Conservation (phyloP, 768 basidiomycete genomes). For the Leucocoprinus sp. region DNA sequence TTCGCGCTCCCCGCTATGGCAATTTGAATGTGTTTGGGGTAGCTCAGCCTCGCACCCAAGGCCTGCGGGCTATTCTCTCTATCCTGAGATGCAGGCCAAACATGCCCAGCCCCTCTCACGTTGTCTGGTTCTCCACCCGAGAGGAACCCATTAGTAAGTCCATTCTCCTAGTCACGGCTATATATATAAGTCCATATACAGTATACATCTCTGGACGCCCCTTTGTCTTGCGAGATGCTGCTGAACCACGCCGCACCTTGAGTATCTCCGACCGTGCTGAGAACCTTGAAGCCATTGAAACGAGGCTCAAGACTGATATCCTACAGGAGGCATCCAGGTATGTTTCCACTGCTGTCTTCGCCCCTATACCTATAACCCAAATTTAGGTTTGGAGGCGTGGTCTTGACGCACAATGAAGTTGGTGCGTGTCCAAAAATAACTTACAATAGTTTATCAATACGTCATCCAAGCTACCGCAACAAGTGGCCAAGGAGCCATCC, state of each 20-base stretch:
- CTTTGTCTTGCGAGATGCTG: conserved; percentile 84
- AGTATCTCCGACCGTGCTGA: conserved; percentile 86
- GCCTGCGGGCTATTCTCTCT: conserved; percentile 83
- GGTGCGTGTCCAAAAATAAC: conserved; percentile 28
- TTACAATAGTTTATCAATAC: neutral
- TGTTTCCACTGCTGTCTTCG: conserved; percentile 9
- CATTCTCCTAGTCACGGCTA: too few relatives aligned
- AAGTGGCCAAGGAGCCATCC: conserved; percentile 68
- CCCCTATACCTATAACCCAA: conserved; percentile 5
- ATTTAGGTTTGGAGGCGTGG: conserved; percentile 74
- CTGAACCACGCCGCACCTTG: conserved; percentile 73
- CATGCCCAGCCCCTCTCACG: conserved; percentile 54
- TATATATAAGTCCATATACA: too few relatives aligned
- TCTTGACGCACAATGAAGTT: conserved; percentile 92
- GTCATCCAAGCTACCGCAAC: conserved; percentile 14
- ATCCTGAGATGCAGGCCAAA: conserved; percentile 70
- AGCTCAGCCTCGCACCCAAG: conserved; percentile 91
- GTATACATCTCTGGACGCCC: conserved; percentile 88
- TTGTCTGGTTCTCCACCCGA: conserved; percentile 94
- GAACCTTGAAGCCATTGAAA: conserved; percentile 90
- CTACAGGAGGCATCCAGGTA: conserved; percentile 74
- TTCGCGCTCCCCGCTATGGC: conserved; percentile 72
- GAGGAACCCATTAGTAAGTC: conserved; percentile 87
- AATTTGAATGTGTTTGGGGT: conserved; percentile 90
- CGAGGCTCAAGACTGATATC: conserved; percentile 84